Base-by-base conservation (phyloP, 345 rosid species). In the Gossypium longicalyx region DNA sequence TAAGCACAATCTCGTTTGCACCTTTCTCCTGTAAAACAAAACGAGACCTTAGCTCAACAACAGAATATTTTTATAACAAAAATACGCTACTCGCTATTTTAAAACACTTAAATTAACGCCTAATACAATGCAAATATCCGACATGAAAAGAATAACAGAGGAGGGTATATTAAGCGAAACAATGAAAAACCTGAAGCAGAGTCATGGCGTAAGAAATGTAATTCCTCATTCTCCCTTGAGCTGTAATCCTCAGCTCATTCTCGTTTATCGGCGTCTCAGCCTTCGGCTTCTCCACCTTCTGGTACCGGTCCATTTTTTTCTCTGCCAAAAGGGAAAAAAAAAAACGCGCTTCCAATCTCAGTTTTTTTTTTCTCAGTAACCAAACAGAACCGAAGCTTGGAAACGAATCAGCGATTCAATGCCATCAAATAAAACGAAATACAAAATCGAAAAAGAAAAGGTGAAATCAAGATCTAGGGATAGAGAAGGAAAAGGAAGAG, bases 171-270 rank as follows among this genome's bases (percentile, higher is more conserved):
- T 29, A 8, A 29, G 29, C 7, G 29, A 38, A 41, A 41, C 3
- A 29, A 34, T 2, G 23, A n/a, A 41, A 19, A 41, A 86, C 87
- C 84, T 86, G 87, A 41, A 86, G 79, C 77, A 86, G 81, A 67
- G 78, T 74, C 72, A 79, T 80, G 73, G 89, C 87, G 54, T 86
- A 86, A 57, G 87, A 77, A 53, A 86, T 86, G 41, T 86, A 86
- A 73, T 77, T 86, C 65, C 86, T 76, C 83, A 81, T 86, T 70
- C 86, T 80, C 9, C 89, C 87, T 70, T 79, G 87, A 74, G 82
- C 81, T 38, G 87, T 86, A 79, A 86, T 82, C 77, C 89, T 77
- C 25, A 86, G 72, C 77, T 84, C 89, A 62, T 84, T 86, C 79
- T 84, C 87, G 67, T 79, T 79, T 68, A 86, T 86, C 58, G 82